Evolutionary conservation across 495 filamentous ascomycete species (phyloP).

Genomic region (Tuber borchii): DNA sequence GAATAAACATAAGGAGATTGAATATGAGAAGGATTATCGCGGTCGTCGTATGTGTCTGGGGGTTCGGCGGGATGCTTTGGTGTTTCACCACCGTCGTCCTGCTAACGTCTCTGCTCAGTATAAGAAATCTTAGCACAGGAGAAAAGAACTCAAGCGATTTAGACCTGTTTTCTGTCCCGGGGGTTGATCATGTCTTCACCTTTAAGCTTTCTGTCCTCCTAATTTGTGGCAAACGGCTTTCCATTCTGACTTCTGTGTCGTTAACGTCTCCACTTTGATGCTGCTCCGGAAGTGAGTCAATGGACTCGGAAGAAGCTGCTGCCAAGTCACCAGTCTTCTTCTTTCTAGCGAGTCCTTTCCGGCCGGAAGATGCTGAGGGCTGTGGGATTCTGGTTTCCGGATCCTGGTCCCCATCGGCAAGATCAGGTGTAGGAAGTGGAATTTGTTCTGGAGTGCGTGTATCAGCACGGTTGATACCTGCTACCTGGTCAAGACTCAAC

Average conservation of each 20-base stretch:
- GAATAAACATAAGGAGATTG: slow-evolving; percentile 24
- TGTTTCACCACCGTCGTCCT: slow-evolving; percentile 18
- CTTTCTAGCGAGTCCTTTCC: background rate
- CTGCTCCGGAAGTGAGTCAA: slow-evolving; percentile 3
- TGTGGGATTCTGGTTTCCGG: background rate
- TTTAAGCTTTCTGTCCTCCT: slow-evolving; percentile 3
- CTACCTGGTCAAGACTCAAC: background rate
- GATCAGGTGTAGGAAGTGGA: background rate
- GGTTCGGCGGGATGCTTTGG: slow-evolving; percentile 14
- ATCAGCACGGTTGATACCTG: background rate
- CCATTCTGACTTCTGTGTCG: background rate
- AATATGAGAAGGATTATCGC: slow-evolving; percentile 29
- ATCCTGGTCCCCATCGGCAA: background rate
- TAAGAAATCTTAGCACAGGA: slow-evolving; percentile 4
- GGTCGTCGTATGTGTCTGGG: slow-evolving; percentile 21
- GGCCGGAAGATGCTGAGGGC: background rate
- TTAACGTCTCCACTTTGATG: background rate
- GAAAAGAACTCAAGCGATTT: slow-evolving; percentile 6
- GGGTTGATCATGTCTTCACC: background rate
- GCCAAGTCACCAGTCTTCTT: background rate
- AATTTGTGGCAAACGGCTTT: slow-evolving; percentile 1
- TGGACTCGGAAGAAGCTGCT: background rate
- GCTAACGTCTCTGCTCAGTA: slow-evolving; percentile 31
- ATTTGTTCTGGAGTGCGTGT: background rate
- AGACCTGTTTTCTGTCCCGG: background rate